Percentiles rank a stretch among this genome's conserved stretches.
phyloP scores from a whole-genome alignment of 108 stramenopile species.

The Epipyxis sp. region DNA sequence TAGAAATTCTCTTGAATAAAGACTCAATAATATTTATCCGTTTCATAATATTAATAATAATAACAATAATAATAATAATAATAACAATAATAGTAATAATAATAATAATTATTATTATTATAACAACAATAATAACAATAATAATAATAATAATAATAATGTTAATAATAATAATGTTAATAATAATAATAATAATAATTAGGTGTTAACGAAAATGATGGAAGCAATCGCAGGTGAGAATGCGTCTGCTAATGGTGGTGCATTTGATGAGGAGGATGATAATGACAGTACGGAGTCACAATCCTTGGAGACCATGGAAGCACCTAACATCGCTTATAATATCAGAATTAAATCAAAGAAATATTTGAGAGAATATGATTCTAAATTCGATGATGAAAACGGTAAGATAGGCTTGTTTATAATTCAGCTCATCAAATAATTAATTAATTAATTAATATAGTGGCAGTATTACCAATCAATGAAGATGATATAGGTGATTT shows the following conservation, averaged over 20 bases:
- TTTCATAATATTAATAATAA: no score
- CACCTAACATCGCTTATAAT: slow-evolving; percentile 10
- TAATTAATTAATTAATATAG: not conserved
- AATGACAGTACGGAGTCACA: not conserved
- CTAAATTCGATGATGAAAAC: not conserved
- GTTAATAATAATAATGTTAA: no score
- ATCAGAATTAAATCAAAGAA: slow-evolving; percentile 8
- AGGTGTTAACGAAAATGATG: slow-evolving; percentile 31
- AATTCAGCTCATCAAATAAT: no score
- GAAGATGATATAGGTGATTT: not conserved
- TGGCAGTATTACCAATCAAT: not conserved
- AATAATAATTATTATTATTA: no score
- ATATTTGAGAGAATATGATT: not conserved
- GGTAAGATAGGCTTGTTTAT: no score
- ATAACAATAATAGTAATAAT: no score
- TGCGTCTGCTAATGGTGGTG: not conserved
- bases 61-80: no score
- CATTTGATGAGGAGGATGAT: slow-evolving; percentile 2
- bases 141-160: no score
- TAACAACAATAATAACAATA: no score
- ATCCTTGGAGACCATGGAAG: not conserved
- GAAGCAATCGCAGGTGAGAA: slow-evolving; percentile 18
- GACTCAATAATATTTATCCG: no score
- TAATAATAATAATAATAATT: no score
- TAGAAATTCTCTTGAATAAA: no score